Base-by-base conservation (phyloP, 495 filamentous ascomycete species). In the Aspergillus heteromorphus region DNA sequence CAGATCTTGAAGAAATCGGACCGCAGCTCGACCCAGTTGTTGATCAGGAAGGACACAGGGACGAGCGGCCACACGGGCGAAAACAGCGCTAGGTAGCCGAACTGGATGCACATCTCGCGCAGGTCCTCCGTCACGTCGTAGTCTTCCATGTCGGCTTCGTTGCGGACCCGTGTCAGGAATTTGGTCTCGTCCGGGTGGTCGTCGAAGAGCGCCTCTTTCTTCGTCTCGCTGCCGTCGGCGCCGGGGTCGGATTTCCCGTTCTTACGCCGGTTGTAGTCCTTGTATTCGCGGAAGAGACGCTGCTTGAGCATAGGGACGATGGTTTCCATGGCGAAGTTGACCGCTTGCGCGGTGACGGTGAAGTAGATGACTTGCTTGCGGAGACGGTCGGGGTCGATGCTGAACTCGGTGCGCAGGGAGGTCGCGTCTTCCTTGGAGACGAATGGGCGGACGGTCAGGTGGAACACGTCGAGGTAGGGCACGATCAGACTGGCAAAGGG, bases 281-380 rank as follows among this genome's bases (percentile, higher is more conserved):
- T 88, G 60, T 88, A 88, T 57, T 89, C 86, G 41, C 80, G 81
- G 63, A 87, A 82, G 2, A 82, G 76, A 58, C 78, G 79, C 58
- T 91, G 87, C 68, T 95, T 95, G 17, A 89, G 67, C 61, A 87
- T 88, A 0, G 93, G 93, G 20, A 97, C 85, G 42, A 96, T 78
- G 14, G 90, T 83, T 65, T 98, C 95, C 69, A 92, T 82, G 21
- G 80, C 87, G 18, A 96, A 84, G 54, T 87, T 90, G 54, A 98
- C 89, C 40, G 92, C 83, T 65, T 98, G 93, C 0, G 92, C 93
- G 0, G 93, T 97, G 11, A 97, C 91, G 0, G 93, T 92, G 66
- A 96, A 96, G 68, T 97, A 98, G 61, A 97, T 88, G 53, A 97
- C 88, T 68, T 98, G 95, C 48, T 95, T 92, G 48, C 83, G 86